Base-by-base conservation (phyloP, 2,329 filamentous ascomycete genomes). In the Fusarium praegraminearum region DNA sequence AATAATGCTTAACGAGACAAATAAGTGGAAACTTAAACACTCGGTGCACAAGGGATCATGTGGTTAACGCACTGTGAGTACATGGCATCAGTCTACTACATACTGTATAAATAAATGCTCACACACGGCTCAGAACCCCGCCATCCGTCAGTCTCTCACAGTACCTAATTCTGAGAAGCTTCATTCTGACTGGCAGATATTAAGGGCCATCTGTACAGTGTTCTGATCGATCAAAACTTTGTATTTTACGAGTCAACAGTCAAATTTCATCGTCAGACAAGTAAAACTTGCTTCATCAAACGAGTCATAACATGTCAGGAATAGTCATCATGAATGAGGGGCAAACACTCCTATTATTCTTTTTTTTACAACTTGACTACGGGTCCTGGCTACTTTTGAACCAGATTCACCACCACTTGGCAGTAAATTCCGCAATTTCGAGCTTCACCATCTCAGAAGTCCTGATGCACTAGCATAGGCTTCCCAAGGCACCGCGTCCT, bases 401-500 rank as follows among this genome's bases (percentile, higher is more conserved):
- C 66, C 65, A 64, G 62, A 70, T 58, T 49, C 70, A 72, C 72
- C 54, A 54, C 73, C 73, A 75, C 73, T 75, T 75, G 73, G 72
- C 63, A 56, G 65, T 65, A 65, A 70, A 71, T 68, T 51, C 72
- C 72, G 66, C 56, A 75, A 69, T 67, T 62, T 68, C 61, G 67
- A 72, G 69, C 63, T 70, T 71, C 63, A 57, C 69, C 67, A 63
- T 73, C 65, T 65, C 49, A 63, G 70, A 73, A 74, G 73, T 52
- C 58, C 53, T 53, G 53, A 67, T 75, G 73, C 75, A 76, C 75
- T 76, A 65, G 72, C 75, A 76, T 66, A 61, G 65, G 65, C 68
- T 71, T 72, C 72, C 45, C 65, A 40, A 57, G 64, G 56, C 56
- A 56, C 55, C 54, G 41, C 60, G 61, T 65, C 65, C 64, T 72